phyloP scores from a whole-genome alignment of 2,329 filamentous ascomycete species.

The Nothophaeocryptopus gaeumannii region DNA sequence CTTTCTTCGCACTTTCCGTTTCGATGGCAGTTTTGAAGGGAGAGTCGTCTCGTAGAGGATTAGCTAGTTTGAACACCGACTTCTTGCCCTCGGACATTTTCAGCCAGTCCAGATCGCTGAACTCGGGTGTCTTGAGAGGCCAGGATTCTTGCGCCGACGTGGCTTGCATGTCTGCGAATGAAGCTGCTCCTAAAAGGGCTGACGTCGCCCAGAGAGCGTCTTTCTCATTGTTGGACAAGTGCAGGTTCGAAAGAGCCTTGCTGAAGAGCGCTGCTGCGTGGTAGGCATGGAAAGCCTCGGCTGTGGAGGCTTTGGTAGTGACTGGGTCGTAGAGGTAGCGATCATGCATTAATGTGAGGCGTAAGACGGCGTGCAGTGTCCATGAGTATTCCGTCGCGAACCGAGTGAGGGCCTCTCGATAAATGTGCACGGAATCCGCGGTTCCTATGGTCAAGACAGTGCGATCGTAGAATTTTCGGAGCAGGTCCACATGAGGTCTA shows the following conservation, averaged over 20 bases:
- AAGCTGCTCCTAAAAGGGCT: slow-evolving; percentile 46
- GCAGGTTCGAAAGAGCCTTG: slow-evolving; percentile 36
- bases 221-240: slow-evolving; percentile 39
- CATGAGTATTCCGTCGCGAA: slow-evolving; percentile 41
- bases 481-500: slow-evolving; percentile 21
- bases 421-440: slow-evolving; percentile 21
- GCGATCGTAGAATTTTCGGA: slow-evolving; percentile 25
- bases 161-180: slow-evolving; percentile 48
- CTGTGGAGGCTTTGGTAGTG: slow-evolving; percentile 25
- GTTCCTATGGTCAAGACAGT: slow-evolving; percentile 29
- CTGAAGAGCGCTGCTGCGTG: slow-evolving; percentile 51
- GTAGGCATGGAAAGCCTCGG: slow-evolving; percentile 49
- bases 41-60: slow-evolving; percentile 50
- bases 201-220: slow-evolving; percentile 50
- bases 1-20: slow-evolving; percentile 11
- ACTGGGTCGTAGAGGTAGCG: slow-evolving; percentile 38
- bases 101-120: slow-evolving; percentile 57
- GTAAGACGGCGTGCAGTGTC: slow-evolving; percentile 55
- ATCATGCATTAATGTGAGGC: slow-evolving; percentile 55
- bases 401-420: slow-evolving; percentile 19
- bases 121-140: slow-evolving; percentile 50
- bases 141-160: slow-evolving; percentile 49
- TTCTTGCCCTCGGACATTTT: slow-evolving; percentile 57
- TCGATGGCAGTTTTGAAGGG: slow-evolving; percentile 42
- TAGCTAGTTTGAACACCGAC: slow-evolving; percentile 51